Base-by-base conservation (phyloP, 352 stramenopile genomes). In the Pythium phragmiticola region DNA sequence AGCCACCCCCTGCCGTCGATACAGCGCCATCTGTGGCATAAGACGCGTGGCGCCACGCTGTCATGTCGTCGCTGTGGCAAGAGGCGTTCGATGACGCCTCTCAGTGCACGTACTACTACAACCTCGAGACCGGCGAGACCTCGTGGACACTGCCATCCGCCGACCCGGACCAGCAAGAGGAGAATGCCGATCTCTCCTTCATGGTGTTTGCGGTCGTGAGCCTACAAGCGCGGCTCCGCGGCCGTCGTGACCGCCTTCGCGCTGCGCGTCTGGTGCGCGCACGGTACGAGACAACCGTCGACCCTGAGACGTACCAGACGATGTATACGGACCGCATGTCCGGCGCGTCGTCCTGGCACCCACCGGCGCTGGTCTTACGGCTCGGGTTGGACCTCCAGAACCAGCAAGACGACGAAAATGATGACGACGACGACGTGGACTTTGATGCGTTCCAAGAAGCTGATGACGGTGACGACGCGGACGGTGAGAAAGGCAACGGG, bases 81-180 rank as follows among this genome's bases (percentile, higher is more conserved):
- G 71, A 89, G 49, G 74, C 75, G 16, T 87, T 88, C 36, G 84
- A 92, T 48, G 75, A 90, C 48, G 69, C 68, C n/a, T 89, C 84
- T 11, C 78, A 90, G 50, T 83, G 66, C 4, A 63, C 61, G 5
- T 92, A 89, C 53, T 92, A 89, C 71, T 88, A 88, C 69, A 82
- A 92, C 51, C 60, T 76, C 6, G 57, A 75, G 54, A 90, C 84
- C 6, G 80, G 81, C 14, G 81, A 90, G 54, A 88, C 80, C 2
- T 82, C 80, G 19, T 92, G 82, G 84, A 86, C 72, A n/a, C 59
- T 74, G 12, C 82, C 80, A 6, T 23, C 33, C 4, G 43, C 33
- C 4, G 43, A 30, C 0, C 26, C 26, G 1, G 43, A 68, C 30
- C 19, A 46, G 11, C 43, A 43, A 34, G 64, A 75, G 16, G 13